Base-by-base conservation (phyloP, 2,329 filamentous ascomycete species). In the Aspergillus brasiliensis region DNA sequence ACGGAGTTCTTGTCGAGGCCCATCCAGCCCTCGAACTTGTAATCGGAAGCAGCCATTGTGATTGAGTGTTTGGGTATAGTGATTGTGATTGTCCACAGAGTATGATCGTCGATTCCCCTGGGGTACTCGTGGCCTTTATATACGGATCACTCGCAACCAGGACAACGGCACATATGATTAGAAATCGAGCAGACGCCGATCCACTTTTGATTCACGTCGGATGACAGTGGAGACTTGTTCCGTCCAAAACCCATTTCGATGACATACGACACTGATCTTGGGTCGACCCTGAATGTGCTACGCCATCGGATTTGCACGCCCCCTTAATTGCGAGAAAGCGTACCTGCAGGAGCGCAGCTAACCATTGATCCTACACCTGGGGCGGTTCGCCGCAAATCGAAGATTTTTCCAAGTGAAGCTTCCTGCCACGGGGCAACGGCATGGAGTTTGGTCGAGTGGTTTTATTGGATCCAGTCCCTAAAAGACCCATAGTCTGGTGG, bases 1-100 rank as follows among this genome's bases (percentile, higher is more conserved):
- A 75, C 81, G 11, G 82, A 76, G 55, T 75, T 70, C 37, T 77
- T 69, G 73, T 81, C 78, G 46, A 81, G 78, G 69, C 79, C 84
- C 61, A 84, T 75, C 84, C 84, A 86, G 68, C 84, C 84, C 67
- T 83, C 77, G 68, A 86, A 86, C 60, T 80, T 80, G 72, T 82
- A 80, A 59, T 80, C 74, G 63, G 74, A 70, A 19, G 69, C 64
- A 51, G 63, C 62, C 70, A 72, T 72, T 49, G 8, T 64, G 38
- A 55, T 56, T 31, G 25, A 27, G 25, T 28, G 38, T 38, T 23
- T 23, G 28, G 37, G 1, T 21, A 44, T 19, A 17, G 13, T 10
- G 17, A 27, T 49, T 37, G 11, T 27, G 34, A 51, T 52, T 34
- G 31, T 54, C 27, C 38, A 19, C 46, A 3, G 25, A 25, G 15